Conservation (phyloP, 192 early-diverging fungal genomes). For the Obelidium mucronatum region DNA sequence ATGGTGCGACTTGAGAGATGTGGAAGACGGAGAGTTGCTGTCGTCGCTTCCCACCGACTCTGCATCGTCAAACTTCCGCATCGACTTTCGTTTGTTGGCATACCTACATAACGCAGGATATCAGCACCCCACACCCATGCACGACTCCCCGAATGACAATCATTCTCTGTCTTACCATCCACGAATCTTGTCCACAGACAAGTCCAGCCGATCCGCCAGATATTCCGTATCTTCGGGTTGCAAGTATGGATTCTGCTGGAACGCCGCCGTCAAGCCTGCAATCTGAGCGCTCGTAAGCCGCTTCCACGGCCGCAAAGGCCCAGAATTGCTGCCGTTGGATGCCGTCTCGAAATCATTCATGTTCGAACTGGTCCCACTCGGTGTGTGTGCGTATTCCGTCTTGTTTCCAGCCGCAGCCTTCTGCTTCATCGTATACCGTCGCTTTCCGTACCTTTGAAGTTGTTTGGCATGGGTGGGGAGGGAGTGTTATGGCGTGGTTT, state of each 20-base stretch:
- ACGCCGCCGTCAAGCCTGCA: neutral
- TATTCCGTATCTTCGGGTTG: neutral
- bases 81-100: conserved; percentile 1
- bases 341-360: neutral
- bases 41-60: neutral
- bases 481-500: neutral
- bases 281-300: neutral
- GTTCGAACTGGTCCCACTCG: neutral
- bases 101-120: neutral
- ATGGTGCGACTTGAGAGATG: neutral
- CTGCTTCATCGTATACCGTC: conserved; percentile 13
- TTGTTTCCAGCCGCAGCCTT: neutral
- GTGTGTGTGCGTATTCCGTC: neutral
- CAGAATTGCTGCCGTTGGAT: neutral
- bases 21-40: neutral
- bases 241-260: neutral
- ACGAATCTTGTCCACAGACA: conserved; percentile 1
- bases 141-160: neutral
- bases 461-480: neutral
- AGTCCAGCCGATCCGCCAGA: neutral
- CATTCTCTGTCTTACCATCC: conserved; percentile 4
- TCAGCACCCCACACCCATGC: neutral
- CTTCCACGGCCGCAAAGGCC: neutral
- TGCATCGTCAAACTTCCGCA: neutral
- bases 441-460: conserved; percentile 5